These are phyloP conservation scores for Zostera marina DNA, from an alignment of 116 monocot genomes.

Conservation along the genomic window DNA sequence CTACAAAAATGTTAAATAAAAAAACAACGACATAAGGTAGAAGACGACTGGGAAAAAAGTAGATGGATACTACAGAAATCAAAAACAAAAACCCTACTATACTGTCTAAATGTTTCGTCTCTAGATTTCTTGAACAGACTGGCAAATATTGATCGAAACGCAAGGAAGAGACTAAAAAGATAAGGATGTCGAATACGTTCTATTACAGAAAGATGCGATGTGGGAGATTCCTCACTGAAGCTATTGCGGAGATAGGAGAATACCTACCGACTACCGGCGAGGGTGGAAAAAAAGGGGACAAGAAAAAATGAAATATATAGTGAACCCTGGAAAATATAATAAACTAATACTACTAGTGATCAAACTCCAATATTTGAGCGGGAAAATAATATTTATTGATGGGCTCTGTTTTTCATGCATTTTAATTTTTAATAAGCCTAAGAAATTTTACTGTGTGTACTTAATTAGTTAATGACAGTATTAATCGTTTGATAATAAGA, in stretches of 20 bases:
- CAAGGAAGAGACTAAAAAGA: neutral
- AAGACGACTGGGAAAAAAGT: too few species aligned
- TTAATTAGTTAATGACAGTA: too few species aligned
- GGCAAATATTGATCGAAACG: neutral
- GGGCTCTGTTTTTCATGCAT: neutral
- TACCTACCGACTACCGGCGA: neutral
- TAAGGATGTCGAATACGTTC: neutral
- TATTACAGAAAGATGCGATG: neutral
- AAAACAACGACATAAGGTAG: neutral
- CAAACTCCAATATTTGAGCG: neutral
- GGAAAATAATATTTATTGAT: conserved; percentile 1
- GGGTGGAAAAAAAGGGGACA: neutral
- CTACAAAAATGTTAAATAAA: neutral
- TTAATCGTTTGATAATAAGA: too few species aligned
- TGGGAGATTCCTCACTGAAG: neutral
- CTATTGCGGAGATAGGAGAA: too few species aligned
- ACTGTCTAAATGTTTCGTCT: neutral
- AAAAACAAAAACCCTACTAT: too few species aligned
- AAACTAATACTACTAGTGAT: neutral
- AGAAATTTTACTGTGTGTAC: too few species aligned
- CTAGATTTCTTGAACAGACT: neutral
- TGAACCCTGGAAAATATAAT: too few species aligned
- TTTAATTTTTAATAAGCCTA: too few species aligned
- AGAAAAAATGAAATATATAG: too few species aligned
- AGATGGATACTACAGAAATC: too few species aligned